Percentiles rank a stretch among this genome's conserved stretches.
These are phyloP conservation scores for Tolypocladium pustulatum DNA, from an alignment of 2,329 filamentous ascomycete genomes.

Conservation along the genomic window DNA sequence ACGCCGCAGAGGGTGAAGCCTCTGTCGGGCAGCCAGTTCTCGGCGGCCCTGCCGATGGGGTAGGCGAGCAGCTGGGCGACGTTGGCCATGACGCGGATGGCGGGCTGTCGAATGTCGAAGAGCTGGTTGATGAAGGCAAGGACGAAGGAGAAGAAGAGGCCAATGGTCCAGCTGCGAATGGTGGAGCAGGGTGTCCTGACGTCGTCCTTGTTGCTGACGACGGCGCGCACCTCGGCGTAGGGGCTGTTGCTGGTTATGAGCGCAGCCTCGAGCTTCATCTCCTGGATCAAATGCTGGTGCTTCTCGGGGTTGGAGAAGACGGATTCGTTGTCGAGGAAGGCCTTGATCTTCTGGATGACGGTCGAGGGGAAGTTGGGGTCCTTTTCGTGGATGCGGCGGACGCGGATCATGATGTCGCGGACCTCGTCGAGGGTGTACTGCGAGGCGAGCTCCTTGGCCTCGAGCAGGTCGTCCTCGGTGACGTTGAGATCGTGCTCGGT, in stretches of 20 bases:
- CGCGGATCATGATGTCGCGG: constrained; percentile 29
- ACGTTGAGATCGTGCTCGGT: constrained; percentile 31
- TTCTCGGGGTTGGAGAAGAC: constrained; percentile 34
- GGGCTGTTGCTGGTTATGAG: constrained; percentile 45
- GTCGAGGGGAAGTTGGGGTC: constrained; percentile 31
- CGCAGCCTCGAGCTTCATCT: constrained; percentile 45
- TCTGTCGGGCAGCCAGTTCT: constrained; percentile 38
- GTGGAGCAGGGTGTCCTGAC: constrained; percentile 38
- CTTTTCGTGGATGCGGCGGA: constrained; percentile 28
- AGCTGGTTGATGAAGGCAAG: constrained; percentile 45
- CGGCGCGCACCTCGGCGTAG: constrained; percentile 46
- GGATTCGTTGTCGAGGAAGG: constrained; percentile 32
- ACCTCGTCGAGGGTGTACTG: constrained; percentile 32
- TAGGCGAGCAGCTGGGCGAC: constrained; percentile 48
- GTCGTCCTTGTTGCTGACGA: constrained; percentile 46
- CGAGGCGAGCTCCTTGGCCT: constrained; percentile 32
- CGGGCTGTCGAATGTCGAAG: constrained; percentile 45
- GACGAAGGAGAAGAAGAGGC: constrained; percentile 36
- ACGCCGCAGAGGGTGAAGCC: constrained; percentile 35
- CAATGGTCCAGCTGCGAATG: constrained; percentile 43
- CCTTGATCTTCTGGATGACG: constrained; percentile 28
- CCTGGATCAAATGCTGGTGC: constrained; percentile 35
- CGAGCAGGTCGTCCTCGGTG: constrained; percentile 33
- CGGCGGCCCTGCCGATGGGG: constrained; percentile 40
- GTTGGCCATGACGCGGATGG: constrained; percentile 42